phyloP scores from a whole-genome alignment of 805 yeast genomes.

The Yamadazyma laniorum region DNA sequence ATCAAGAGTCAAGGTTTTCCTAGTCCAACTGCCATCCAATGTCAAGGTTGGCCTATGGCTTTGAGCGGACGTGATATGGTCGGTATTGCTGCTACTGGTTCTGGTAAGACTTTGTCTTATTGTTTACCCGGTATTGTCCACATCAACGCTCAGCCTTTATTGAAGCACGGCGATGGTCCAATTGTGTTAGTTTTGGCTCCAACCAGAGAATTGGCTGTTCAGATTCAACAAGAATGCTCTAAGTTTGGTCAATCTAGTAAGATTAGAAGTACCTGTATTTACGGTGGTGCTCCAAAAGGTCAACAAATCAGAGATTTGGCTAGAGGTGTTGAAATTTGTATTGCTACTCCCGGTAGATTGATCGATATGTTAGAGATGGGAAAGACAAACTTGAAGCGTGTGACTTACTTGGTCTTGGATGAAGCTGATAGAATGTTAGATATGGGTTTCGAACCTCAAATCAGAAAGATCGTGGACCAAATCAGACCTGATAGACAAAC shows the following conservation, averaged over 20 bases:
- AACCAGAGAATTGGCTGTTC: constrained; percentile 98
- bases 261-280: constrained; percentile 94
- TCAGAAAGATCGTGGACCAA: constrained; percentile 95
- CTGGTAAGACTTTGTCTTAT: constrained; percentile 97
- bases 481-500: constrained; percentile 99
- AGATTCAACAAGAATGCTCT: constrained; percentile 93
- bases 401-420: constrained; percentile 93
- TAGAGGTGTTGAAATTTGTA: constrained; percentile 92
- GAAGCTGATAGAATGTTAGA: constrained; percentile 99
- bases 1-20: constrained; percentile 91
- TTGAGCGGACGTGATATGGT: constrained; percentile 97
- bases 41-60: constrained; percentile 99
- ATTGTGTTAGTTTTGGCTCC: constrained; percentile 94
- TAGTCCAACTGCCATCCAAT: constrained; percentile 93
- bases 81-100: constrained; percentile 98
- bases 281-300: constrained; percentile 99
- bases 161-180: constrained; percentile 95
- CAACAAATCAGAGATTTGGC: constrained; percentile 95
- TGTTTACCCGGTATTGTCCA: constrained; percentile 97
- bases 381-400: constrained; percentile 92
- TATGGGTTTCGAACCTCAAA: constrained; percentile 99
- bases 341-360: constrained; percentile 99
- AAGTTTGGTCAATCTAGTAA: constrained; percentile 90
- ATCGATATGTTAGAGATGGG: constrained; percentile 96
- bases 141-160: constrained; percentile 95